Base-by-base conservation (phyloP, 306 rosid species). In the Lupinus albus region DNA sequence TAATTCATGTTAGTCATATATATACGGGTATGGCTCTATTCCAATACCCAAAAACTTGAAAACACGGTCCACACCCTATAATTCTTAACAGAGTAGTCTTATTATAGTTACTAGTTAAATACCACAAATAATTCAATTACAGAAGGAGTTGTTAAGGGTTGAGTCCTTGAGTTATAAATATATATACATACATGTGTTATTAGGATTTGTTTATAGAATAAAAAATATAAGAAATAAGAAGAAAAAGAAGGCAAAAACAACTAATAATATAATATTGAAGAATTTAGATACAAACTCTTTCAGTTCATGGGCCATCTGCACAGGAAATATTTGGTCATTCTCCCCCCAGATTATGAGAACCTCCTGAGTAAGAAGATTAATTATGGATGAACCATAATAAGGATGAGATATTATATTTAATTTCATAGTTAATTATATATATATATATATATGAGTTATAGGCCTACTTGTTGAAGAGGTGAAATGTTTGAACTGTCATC, bases 301-400 rank as follows among this genome's bases (percentile, higher is more conserved):
- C 12, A 92, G 85, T 56, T 89, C 93, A 5, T 49, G 50, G 9
- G 95, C 91, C 88, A 86, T 74, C 61, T 78, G 79, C 52, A 89
- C 44, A 0, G 93, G 98, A 84, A 87, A 89, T 68, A 92, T 72
- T 35, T 51, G 71, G 70, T 92, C 98, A n/a, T 74, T 78, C 9
- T 89, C 93, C 33, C 98, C 98, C 98, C 96, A 87, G 17, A 92
- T 16, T 25, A 89, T 62, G 70, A 92, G 76, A 44, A 88, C 96
- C 76, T 89, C 96, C 96, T 89, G 78, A 7, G 7, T 4, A 35
- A 14, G 4, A 56, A 0, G 1, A 44, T 39, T 25, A 38, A 56
- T 28, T 25, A 38, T 64, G n/a, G 15, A 60, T 39, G 16, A 48
- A 13, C 32, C 30, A 46, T 20, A 12, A 1, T 12, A 63, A 54